These are phyloP conservation scores for Termitomyces sp. DNA, from an alignment of 768 basidiomycete species.

Conservation along the genomic window DNA sequence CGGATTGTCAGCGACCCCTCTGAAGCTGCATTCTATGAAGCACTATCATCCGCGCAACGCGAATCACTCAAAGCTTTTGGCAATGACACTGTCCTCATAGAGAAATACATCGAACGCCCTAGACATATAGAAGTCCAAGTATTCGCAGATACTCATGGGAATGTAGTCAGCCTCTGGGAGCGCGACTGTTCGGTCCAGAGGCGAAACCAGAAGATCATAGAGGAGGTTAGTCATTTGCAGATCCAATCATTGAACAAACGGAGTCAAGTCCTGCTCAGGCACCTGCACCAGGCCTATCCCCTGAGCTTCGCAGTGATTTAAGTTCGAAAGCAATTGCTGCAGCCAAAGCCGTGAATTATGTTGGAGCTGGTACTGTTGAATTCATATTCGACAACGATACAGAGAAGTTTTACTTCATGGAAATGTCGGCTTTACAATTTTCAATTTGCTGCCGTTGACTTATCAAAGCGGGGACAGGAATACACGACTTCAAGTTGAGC, in stretches of 20 bases:
- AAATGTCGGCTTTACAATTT: slow-evolving; percentile 54
- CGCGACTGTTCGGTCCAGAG: slow-evolving; percentile 89
- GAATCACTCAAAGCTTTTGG: slow-evolving; percentile 88
- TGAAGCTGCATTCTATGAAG: slow-evolving; percentile 68
- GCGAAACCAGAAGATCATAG: slow-evolving; percentile 93
- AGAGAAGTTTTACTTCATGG: slow-evolving; percentile 88
- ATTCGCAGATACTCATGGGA: slow-evolving; percentile 80
- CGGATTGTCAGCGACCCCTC: slow-evolving; percentile 59
- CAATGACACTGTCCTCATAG: slow-evolving; percentile 80
- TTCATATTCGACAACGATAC: slow-evolving; percentile 96
- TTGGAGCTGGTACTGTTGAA: slow-evolving; percentile 92
- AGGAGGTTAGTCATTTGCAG: slow-evolving; percentile 50
- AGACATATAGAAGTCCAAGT: slow-evolving; percentile 94
- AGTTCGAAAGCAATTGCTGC: slow-evolving; percentile 87
- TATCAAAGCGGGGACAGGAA: slow-evolving; percentile 44
- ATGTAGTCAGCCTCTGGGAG: slow-evolving; percentile 92
- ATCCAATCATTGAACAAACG: background rate
- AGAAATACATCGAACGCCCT: slow-evolving; percentile 83
- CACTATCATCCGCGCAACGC: slow-evolving; percentile 80
- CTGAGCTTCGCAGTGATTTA: slow-evolving; percentile 74
- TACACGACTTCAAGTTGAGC: slow-evolving; percentile 81
- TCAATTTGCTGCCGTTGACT: background rate
- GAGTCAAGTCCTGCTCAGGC: slow-evolving; percentile 41
- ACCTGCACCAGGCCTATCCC: slow-evolving; percentile 82
- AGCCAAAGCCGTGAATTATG: slow-evolving; percentile 88